Base-by-base conservation (phyloP, 192 early-diverging fungal species). In the Pilaira anomala region DNA sequence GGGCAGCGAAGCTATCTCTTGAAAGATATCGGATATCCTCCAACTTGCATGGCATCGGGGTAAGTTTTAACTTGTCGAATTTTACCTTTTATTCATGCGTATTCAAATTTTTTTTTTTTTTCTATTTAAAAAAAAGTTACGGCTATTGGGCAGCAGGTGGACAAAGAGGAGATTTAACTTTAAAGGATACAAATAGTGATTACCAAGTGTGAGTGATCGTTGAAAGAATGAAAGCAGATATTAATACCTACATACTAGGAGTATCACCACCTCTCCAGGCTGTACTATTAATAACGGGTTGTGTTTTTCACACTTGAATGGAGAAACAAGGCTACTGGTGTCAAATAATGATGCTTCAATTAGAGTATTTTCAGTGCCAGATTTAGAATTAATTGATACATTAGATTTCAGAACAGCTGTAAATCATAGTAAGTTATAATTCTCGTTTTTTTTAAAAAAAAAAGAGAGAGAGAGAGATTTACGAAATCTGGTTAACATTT, bases 271-370 rank as follows among this genome's bases (percentile, higher is more conserved):
- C 1, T 68, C 85, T 58, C 74, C 86, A 3, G 83, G 78, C 9
- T 86, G 87, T 13, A 85, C 84, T 18, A 96, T 96, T 78, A 96
- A 95, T 78, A 98, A 95, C 67, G 88, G 91, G 3, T 80, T 93
- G 48, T 82, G 74, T 48, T 88, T 93, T 41, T 81, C 86, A 1
- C 60, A 80, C 18, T 76, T 85, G 39, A 63, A 70, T 44, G 73
- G 67, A 22, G 82, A 82, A 19, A 86, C 86, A 1, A 86, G 91
- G 4, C 76, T 98, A 7, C 63, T 96, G 62, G 89, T 94, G 22
- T 92, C 93, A 77, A 97, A 94, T 76, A 98, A 98, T 67, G 96
- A 98, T 72, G 82, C 91, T 48, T 91, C 91, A 3, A 92, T 98
- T 68, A 94, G 93, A 65, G 85, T 98, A 4, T 88, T 89, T 71